Evolutionary conservation across 345 rosid genomes (phyloP), one percentile per base, ranked within the genome.

Genomic region (Turnera subulata): DNA sequence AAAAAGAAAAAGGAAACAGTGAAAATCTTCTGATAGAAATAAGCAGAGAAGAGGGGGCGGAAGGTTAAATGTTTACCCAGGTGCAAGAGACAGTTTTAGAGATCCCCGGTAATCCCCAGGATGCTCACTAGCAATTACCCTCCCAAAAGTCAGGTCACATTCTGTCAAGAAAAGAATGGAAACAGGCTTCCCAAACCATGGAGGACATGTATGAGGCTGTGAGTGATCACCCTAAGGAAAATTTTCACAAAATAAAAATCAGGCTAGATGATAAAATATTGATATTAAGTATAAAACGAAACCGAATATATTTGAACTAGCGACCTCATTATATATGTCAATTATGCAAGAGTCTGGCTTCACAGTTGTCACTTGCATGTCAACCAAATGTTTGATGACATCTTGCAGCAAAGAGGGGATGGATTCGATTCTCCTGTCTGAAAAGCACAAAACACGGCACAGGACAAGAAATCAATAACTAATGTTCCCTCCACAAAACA

Each of bases 331-430:
- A 54, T 78, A 94, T 72, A 85, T 70, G 74, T 94, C 95, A 65
- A 94, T 83, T 56, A 85, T 71, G 73, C 97, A 94, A 2, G 85
- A 70, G 63, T 94, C 95, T 21, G 99, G 97, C 72, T 80, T 94
- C 69, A 69, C 64, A 43, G 82, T 75, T 64, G 74, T 65, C 59
- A 84, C 65, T 73, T 85, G 85, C 79, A 60, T 70, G 50, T 73
- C 53, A 60, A 90, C 79, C 44, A 90, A 55, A 38, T 69, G 89
- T 23, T 85, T 89, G 54, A 90, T 77, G 48, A 84, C 78, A 67
- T 85, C 95, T 73, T 80, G 88, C 71, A 93, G 81, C 67, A 68
- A 55, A 48, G 92, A 23, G 48, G 99, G 97, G 46, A 93, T 80
- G 55, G 87, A 55, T 69, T 91, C 96, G 24, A 77, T 49, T 72